A percentile compares a stretch with the other conserved stretches of the same genome.
Evolutionary conservation across 129 eudicot species (phyloP).

Genomic region (Centella asiatica): DNA sequence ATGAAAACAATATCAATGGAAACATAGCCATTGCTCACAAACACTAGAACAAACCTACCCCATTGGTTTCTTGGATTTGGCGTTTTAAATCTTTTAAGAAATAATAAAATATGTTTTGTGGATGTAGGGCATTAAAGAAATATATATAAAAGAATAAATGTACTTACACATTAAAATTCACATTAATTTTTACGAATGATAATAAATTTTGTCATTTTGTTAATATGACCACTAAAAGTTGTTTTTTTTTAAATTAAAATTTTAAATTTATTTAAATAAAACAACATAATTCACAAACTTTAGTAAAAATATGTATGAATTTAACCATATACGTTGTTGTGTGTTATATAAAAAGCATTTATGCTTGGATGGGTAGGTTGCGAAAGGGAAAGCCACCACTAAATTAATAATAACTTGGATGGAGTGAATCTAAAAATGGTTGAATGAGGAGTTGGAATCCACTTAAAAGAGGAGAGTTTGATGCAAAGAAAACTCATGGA

Average conservation of each 20-base stretch:
- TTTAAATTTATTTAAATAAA: too few species aligned
- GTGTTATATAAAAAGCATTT: too few species aligned
- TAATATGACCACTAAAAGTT: too few species aligned
- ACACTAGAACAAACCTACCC: constrained; percentile 21
- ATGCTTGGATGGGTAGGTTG: constrained; percentile 15
- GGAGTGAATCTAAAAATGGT: constrained; percentile 42
- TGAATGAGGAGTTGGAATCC: constrained; percentile 87
- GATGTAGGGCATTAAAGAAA: neutral
- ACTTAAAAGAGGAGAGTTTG: constrained; percentile 37
- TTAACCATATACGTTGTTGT: too few species aligned
- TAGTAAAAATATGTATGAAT: too few species aligned
- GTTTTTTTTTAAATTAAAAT: too few species aligned
- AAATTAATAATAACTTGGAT: neutral
- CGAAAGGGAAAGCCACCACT: constrained; percentile 29
- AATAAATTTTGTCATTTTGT: too few species aligned
- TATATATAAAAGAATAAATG: neutral
- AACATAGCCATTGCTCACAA: constrained; percentile 32
- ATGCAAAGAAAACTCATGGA: constrained; percentile 61
- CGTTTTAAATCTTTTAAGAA: neutral
- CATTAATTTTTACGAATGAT: too few species aligned
- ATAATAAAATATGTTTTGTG: neutral
- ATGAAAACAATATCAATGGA: neutral
- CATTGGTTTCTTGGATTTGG: constrained; percentile 33
- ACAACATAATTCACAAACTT: too few species aligned
- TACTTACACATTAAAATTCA: neutral